These are phyloP conservation scores for Lumnitzera littorea DNA, from an alignment of 345 rosid species.

Conservation along the genomic window DNA sequence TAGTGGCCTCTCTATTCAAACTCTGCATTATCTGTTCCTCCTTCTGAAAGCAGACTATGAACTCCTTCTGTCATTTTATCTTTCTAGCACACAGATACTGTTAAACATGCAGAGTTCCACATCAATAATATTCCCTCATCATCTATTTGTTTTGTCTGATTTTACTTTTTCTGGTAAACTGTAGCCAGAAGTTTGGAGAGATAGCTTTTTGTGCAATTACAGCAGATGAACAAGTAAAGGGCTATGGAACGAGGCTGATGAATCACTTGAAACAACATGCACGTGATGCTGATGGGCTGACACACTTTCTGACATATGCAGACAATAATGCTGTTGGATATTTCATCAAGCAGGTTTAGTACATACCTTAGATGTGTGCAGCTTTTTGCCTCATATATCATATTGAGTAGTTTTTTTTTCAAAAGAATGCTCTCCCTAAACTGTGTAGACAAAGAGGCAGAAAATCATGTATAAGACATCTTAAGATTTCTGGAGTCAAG, in stretches of 20 bases:
- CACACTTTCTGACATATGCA: constrained; percentile 95
- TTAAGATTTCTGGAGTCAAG: no score
- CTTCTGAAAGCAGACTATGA: no score
- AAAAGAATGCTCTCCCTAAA: no score
- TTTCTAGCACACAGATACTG: no score
- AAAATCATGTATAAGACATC: no score
- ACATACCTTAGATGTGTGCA: constrained; percentile 7
- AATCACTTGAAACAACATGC: constrained; percentile 98
- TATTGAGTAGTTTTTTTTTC: no score
- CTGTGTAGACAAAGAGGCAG: no score
- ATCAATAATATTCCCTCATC: background rate
- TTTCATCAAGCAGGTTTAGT: constrained; percentile 81
- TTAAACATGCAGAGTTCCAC: no score
- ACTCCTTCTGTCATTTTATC: no score
- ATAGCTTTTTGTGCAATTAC: constrained; percentile 99
- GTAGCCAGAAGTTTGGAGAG: constrained; percentile 97
- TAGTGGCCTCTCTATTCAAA: no score
- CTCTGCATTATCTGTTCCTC: no score
- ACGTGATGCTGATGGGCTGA: constrained; percentile 91
- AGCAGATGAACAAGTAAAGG: constrained; percentile 99
- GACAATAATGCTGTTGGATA: constrained; percentile 99
- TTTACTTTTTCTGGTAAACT: constrained; percentile 12
- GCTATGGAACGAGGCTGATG: constrained; percentile 99
- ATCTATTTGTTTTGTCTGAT: background rate
- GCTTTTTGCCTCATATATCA: constrained; percentile 5